Evolutionary conservation across 2,329 filamentous ascomycete genomes (phyloP).

Genomic region (Elsinoe necatrix): DNA sequence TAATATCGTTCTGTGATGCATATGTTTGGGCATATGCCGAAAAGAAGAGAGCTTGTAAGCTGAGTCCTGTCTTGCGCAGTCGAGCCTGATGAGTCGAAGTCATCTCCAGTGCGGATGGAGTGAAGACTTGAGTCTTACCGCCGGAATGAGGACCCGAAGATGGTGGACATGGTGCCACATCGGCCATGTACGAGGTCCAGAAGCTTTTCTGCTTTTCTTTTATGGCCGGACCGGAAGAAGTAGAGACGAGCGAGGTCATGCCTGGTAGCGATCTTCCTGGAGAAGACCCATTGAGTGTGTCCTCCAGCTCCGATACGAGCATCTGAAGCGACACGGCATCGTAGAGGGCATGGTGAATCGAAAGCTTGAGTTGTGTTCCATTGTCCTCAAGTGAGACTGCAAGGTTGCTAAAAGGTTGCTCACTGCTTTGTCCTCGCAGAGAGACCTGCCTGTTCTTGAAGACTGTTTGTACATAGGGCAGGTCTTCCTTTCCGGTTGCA

Average conservation of each 20-base stretch:
- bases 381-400: constrained; percentile 20
- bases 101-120: constrained; percentile 39
- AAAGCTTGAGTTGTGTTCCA: constrained; percentile 31
- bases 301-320: constrained; percentile 48
- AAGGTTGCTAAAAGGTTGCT: constrained; percentile 18
- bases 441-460: constrained; percentile 34
- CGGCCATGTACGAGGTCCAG: constrained; percentile 43
- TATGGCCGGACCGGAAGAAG: constrained; percentile 21
- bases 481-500: constrained; percentile 37
- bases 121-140: constrained; percentile 38
- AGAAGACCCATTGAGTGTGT: constrained; percentile 27
- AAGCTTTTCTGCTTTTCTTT: constrained; percentile 34
- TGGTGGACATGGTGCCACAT: constrained; percentile 17
- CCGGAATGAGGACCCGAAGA: constrained; percentile 22
- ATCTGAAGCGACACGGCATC: constrained; percentile 70
- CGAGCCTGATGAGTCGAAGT: constrained; percentile 34
- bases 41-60: constrained; percentile 66
- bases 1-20: constrained; percentile 23
- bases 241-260: constrained; percentile 37
- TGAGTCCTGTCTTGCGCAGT: constrained; percentile 49
- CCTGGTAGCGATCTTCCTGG: constrained; percentile 18
- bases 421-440: constrained; percentile 22
- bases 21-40: constrained; percentile 56
- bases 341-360: constrained; percentile 80
- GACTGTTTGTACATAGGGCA: constrained; percentile 58